Evolutionary conservation across 2,329 filamentous ascomycete species (phyloP), one percentile per base, ranked within the genome.

Genomic region (Penicillium italicum): DNA sequence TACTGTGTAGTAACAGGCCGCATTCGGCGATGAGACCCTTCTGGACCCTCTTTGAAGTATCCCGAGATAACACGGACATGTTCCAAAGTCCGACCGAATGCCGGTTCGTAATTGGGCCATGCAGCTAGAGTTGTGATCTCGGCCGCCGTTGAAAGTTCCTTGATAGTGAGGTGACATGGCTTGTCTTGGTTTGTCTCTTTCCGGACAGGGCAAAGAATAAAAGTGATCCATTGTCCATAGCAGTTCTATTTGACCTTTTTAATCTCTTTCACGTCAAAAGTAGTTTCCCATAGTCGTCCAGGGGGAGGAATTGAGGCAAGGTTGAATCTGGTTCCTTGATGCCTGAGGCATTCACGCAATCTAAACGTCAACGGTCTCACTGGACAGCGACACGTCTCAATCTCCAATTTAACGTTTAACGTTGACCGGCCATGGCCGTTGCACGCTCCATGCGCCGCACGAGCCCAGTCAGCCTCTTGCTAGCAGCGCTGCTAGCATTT

Each of bases 401-500:
- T n/a, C 10, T 45, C 58, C 51, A 30, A 57, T 50, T 53, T 56
- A 49, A 50, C 43, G 26, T 48, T 53, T 52, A 49, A 50, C 36
- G 28, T 49, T 48, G 58, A 57, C 53, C 61, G 66, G 67, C 68
- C 71, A 76, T 85, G 82, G 81, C 80, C 66, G 75, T 81, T 64
- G 71, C 80, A 70, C 89, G 90, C 76, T 79, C 81, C 60, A 83
- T 93, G 71, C 90, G 90, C 77, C 88, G 89, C 77, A 85, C 87
- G 72, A 94, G 85, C 75, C 87, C 90, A 61, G 81, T 89, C 69
- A 93, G 88, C 52, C 78, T 93, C 61, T 73, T 87, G 64, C 80
- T 95, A 63, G 89, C 89, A 66, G 81, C 78, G 63, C 76, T 90
- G 55, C 82, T 94, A 56, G 86, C 86, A 72, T 81, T 94, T 69